These are phyloP conservation scores for Aquilaria malaccensis DNA, from an alignment of 345 rosid genomes.

Conservation along the genomic window DNA sequence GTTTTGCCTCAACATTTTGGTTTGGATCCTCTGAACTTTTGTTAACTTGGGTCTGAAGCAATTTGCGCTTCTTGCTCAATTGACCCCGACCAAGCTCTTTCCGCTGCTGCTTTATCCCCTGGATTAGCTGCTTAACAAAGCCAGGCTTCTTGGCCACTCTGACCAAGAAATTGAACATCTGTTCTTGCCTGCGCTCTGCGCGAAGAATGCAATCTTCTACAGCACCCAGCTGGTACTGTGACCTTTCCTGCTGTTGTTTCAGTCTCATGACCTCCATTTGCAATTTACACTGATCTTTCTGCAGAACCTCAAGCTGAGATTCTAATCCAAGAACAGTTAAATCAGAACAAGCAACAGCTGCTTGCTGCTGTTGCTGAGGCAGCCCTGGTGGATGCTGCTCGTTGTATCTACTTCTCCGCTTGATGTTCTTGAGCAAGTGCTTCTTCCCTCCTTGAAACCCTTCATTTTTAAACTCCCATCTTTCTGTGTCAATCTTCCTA, in stretches of 20 bases:
- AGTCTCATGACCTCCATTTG: conserved; percentile 38
- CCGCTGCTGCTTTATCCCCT: conserved; percentile 35
- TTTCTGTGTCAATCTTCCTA: conserved; percentile 49
- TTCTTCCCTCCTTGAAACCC: conserved; percentile 50
- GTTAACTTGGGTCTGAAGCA: conserved; percentile 19
- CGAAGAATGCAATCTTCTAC: conserved; percentile 32
- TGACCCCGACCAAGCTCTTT: conserved; percentile 25
- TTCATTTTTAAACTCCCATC: conserved; percentile 66
- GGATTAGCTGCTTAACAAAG: conserved; percentile 32
- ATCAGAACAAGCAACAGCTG: not conserved
- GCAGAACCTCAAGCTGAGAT: conserved; percentile 30
- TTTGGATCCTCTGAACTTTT: conserved; percentile 16
- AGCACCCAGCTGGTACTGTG: conserved; percentile 23
- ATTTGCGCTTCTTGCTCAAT: conserved; percentile 29
- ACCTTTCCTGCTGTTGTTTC: conserved; percentile 34
- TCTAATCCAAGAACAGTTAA: conserved; percentile 12
- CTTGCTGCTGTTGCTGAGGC: conserved; percentile 12
- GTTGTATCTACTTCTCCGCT: conserved; percentile 42
- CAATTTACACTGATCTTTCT: conserved; percentile 31
- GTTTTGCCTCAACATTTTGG: conserved; percentile 20
- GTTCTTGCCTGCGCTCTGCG: conserved; percentile 41
- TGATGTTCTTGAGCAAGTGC: conserved; percentile 52
- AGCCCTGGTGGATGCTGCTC: no score
- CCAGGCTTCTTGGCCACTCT: conserved; percentile 33
- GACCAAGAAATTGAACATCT: conserved; percentile 40